Evolutionary conservation across 805 yeast genomes (phyloP), one percentile per base, ranked within the genome.

Genomic region (Crinitomyces ghanaensis): DNA sequence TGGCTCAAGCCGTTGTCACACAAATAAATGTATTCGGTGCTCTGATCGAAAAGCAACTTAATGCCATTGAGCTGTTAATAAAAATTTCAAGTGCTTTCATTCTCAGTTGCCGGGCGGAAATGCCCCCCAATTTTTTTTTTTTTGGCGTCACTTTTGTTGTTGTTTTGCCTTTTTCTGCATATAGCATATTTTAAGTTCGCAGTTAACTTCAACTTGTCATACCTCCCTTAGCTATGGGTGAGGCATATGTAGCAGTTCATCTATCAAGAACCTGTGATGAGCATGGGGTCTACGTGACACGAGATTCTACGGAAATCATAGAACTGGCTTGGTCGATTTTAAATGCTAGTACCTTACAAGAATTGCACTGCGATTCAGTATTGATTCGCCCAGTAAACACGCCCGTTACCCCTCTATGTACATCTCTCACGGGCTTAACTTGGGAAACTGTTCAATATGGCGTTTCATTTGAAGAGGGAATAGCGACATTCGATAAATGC

Each of bases 191-290:
- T n/a, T n/a, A n/a, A n/a, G n/a, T n/a, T n/a, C n/a, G n/a, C n/a
- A n/a, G n/a, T n/a, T n/a, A n/a, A n/a, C n/a, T n/a, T n/a, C n/a
- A n/a, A n/a, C n/a, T n/a, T n/a, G n/a, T n/a, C n/a, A n/a, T n/a
- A n/a, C 24, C 24, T 21, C 29, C 11, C 18, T 6, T 14, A 12
- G 19, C 19, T 26, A 38, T 35, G 39, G 17, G 28, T 28, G 40
- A 41, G 19, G 40, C 29, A 11, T 77, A 70, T 50, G 71, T 78
- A 44, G 74, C 74, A 35, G 57, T 76, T 29, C 74, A 74, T 39
- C 58, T 76, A 25, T 66, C 74, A 34, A 70, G 81, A 24, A 77
- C 85, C 14, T 70, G 77, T 42, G 84, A 76, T 48, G 83, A 77
- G 34, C 66, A 69, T 23, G 66, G 72, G 20, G 64, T 64, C 19